phyloP scores from a whole-genome alignment of 176 grass and related monocot species.

The Rhynchospora pubera region DNA sequence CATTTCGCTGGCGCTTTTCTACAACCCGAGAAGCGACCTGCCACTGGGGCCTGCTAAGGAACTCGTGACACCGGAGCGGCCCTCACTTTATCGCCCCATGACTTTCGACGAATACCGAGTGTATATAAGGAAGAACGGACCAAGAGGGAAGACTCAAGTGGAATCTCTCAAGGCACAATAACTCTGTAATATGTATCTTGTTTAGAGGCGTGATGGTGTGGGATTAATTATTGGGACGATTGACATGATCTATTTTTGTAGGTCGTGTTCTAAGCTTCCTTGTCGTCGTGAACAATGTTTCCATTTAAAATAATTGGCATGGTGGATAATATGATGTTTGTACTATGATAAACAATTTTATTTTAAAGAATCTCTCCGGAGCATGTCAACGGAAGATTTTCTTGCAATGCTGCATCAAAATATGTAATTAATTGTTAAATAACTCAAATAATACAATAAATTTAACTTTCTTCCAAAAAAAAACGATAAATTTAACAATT shows the following conservation, averaged over 20 bases:
- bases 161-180: constrained; percentile 48
- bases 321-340: too few relatives aligned
- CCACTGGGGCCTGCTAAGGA: constrained; percentile 42
- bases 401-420: too few relatives aligned
- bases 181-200: background rate
- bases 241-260: background rate
- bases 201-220: background rate
- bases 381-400: too few relatives aligned
- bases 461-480: too few relatives aligned
- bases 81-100: constrained; percentile 56
- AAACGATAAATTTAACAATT: too few relatives aligned
- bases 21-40: constrained; percentile 60
- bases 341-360: too few relatives aligned
- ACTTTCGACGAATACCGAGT: constrained; percentile 69
- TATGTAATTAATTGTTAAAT: too few relatives aligned
- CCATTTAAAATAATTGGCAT: too few relatives aligned
- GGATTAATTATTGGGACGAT: background rate
- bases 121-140: constrained; percentile 54
- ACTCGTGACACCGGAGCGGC: constrained; percentile 39
- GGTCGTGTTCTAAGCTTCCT: background rate
- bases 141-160: constrained; percentile 56
- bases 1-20: constrained; percentile 79
- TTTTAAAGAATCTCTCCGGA: too few relatives aligned
- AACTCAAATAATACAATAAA: too few relatives aligned
- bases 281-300: background rate